Conservation (phyloP, 1,284 basidiomycete species). For the Austropuccinia psidii region DNA sequence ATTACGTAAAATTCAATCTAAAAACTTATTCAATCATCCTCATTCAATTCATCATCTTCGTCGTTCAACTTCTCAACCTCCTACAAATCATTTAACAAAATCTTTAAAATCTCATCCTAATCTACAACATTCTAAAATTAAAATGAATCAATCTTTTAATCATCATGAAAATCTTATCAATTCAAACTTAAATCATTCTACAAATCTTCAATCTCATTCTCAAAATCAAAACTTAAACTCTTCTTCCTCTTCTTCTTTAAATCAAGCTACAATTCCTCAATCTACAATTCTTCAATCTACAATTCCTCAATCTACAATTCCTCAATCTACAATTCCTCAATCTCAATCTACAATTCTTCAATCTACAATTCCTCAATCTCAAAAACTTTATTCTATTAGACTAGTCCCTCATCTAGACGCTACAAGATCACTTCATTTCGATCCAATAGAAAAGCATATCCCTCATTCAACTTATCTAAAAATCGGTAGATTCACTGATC, state of each 20-base stretch:
- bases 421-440: conserved; percentile 80
- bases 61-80: neutral
- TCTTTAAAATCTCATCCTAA: neutral
- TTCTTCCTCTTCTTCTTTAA: neutral
- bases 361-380: conserved; percentile 33
- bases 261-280: neutral
- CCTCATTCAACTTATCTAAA: conserved; percentile 62
- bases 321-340: too few species aligned
- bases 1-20: too few species aligned
- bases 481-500: conserved; percentile 84
- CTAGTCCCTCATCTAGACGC: conserved; percentile 91
- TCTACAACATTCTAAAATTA: too few species aligned
- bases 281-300: neutral
- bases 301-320: too few species aligned
- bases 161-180: neutral
- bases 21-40: neutral
- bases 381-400: conserved; percentile 55
- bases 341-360: neutral
- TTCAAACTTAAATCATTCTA: neutral
- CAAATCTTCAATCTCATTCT: neutral
- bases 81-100: neutral
- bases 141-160: neutral
- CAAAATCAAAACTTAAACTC: neutral
- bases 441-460: conserved; percentile 60
- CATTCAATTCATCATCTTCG: neutral